Evolutionary conservation across 805 yeast species (phyloP).

Genomic region (Isabelozyma rhagii): DNA sequence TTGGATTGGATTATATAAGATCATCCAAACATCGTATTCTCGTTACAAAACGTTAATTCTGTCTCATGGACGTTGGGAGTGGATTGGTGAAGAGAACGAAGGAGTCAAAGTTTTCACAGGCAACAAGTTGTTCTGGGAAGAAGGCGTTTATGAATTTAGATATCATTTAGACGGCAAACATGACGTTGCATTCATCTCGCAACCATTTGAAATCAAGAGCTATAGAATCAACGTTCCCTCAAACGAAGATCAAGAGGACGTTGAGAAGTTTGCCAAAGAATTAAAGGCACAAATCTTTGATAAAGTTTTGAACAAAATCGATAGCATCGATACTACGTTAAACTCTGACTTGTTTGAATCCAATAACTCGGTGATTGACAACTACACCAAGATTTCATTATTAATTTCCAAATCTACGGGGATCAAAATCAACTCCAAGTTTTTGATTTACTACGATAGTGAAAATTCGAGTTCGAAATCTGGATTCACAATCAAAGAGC

Average conservation of each 20-base stretch:
- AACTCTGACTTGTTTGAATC: conserved; percentile 12
- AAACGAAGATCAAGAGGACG: conserved; percentile 20
- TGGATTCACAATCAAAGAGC: conserved; percentile 23
- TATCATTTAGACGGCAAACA: conserved; percentile 67
- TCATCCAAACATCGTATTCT: conserved; percentile 55
- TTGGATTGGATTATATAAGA: conserved; percentile 76
- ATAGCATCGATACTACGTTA: conserved; percentile 24
- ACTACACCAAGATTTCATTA: conserved; percentile 22
- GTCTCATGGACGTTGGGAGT: conserved; percentile 66
- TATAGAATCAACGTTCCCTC: conserved; percentile 36
- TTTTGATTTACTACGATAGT: conserved; percentile 24
- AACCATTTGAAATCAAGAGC: conserved; percentile 59
- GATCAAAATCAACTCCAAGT: conserved; percentile 33
- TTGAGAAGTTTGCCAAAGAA: conserved; percentile 24
- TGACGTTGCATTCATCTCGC: conserved; percentile 62
- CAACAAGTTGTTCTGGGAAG: conserved; percentile 55
- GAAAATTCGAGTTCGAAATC: conserved; percentile 10
- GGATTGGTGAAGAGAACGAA: conserved; percentile 28
- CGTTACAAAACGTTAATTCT: conserved; percentile 56
- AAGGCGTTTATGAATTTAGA: conserved; percentile 71
- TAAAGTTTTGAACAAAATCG: conserved; percentile 21
- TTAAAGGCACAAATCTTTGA: conserved; percentile 31
- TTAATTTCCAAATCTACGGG: conserved; percentile 33
- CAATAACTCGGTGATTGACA: conserved; percentile 24
- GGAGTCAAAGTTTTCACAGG: conserved; percentile 52